Percentiles rank a stretch among this genome's conserved stretches.
Evolutionary conservation across 257 asterid species (phyloP).

Genomic region (Ilex asprella): DNA sequence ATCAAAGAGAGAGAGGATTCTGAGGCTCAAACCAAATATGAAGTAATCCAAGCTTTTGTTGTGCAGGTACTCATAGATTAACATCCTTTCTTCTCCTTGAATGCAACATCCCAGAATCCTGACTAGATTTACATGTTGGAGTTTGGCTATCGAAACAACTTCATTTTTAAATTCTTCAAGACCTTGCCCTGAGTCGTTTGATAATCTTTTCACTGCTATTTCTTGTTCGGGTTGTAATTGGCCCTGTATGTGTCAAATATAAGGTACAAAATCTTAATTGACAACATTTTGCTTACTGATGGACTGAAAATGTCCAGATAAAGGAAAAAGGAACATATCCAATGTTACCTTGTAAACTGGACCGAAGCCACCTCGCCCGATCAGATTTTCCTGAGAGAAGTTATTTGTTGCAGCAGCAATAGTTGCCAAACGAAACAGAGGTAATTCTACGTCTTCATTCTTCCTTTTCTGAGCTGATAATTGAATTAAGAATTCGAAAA

Average conservation of each 20-base stretch:
- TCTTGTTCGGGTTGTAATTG: slow-evolving; percentile 29
- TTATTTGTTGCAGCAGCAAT: slow-evolving; percentile 29
- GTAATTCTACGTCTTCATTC: slow-evolving; percentile 30
- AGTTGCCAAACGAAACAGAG: slow-evolving; percentile 23
- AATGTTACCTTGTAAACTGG: slow-evolving; percentile 44
- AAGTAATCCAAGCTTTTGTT: slow-evolving; percentile 44
- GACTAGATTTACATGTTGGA: slow-evolving; percentile 58
- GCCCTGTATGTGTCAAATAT: slow-evolving; percentile 23
- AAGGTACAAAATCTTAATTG: not conserved
- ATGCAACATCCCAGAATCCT: slow-evolving; percentile 49
- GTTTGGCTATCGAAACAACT: slow-evolving; percentile 35
- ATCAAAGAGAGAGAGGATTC: not conserved
- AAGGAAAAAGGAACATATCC: no score
- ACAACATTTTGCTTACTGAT: not conserved
- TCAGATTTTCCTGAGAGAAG: slow-evolving; percentile 30
- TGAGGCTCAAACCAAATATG: slow-evolving; percentile 29
- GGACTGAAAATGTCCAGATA: no score
- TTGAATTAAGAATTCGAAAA: no score
- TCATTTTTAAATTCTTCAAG: slow-evolving; percentile 47
- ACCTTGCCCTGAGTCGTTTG: slow-evolving; percentile 43
- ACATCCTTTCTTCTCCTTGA: slow-evolving; percentile 35
- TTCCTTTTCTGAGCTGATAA: slow-evolving; percentile 2
- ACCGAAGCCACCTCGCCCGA: slow-evolving; percentile 59
- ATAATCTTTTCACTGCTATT: slow-evolving; percentile 50
- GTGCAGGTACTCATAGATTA: slow-evolving; percentile 47